Conservation (phyloP, 192 early-diverging fungal species). For the Coemansia sp. region DNA sequence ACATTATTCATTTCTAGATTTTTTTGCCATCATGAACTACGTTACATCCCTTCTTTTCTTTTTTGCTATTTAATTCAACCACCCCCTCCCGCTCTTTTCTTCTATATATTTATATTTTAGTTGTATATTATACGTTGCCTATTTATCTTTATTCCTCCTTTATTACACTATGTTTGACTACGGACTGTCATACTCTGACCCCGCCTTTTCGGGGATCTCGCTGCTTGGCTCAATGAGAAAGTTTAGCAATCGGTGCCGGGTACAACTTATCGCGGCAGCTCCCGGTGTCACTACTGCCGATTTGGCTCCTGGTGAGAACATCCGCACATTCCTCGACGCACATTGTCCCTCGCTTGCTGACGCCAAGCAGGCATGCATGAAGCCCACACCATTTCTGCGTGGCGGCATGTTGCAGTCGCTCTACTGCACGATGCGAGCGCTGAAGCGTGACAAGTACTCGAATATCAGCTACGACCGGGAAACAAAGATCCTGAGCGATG, state of each 20-base stretch:
- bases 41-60: background rate
- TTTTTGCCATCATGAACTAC: background rate
- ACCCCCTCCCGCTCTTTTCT: background rate
- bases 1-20: background rate
- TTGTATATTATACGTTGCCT: background rate
- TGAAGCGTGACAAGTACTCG: slow-evolving; percentile 27
- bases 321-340: slow-evolving; percentile 9
- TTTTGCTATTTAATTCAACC: background rate
- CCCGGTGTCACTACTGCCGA: background rate
- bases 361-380: slow-evolving; percentile 49
- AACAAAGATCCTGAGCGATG: slow-evolving; percentile 65
- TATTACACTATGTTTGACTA: background rate
- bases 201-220: slow-evolving; percentile 5
- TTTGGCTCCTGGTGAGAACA: background rate
- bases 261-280: background rate
- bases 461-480: slow-evolving; percentile 47
- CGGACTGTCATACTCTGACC: background rate
- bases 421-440: slow-evolving; percentile 42
- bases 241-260: background rate
- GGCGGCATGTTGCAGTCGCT: slow-evolving; percentile 80
- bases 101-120: background rate
- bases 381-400: slow-evolving; percentile 72
- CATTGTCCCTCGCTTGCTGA: slow-evolving; percentile 60
- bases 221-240: slow-evolving; percentile 1
- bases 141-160: background rate